Conservation (phyloP, 169 alveolate species). For the Amoebophrya sp. region DNA sequence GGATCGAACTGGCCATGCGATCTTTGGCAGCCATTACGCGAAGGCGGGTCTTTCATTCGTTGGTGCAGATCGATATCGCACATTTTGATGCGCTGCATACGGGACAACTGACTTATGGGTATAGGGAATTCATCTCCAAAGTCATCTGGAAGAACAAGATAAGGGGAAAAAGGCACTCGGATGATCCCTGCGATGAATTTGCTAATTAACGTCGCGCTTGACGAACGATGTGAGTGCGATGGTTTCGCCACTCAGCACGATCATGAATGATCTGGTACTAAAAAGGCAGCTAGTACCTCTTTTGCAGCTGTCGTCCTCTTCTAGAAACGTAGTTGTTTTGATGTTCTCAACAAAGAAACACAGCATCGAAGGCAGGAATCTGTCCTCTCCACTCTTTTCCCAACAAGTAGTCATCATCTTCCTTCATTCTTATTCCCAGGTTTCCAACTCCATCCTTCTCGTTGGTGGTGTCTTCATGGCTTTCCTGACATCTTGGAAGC, state of each 20-base stretch:
- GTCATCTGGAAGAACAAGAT: no score
- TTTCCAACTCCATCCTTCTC: not conserved
- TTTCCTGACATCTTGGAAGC: conserved; percentile 46
- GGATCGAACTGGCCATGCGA: conserved; percentile 3
- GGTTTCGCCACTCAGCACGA: conserved; percentile 34
- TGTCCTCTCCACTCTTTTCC: no score
- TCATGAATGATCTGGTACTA: conserved; percentile 46
- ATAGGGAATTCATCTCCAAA: no score
- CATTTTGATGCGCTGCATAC: conserved; percentile 51
- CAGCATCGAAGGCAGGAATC: no score
- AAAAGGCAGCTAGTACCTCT: no score
- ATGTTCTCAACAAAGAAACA: no score
- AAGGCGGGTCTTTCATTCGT: not conserved
- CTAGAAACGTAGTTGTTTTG: no score
- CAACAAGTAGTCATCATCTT: not conserved
- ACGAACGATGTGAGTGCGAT: conserved; percentile 43
- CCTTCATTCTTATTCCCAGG: not conserved
- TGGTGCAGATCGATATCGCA: conserved; percentile 38
- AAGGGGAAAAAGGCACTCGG: no score
- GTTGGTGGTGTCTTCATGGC: conserved; percentile 52
- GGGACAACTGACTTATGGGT: conserved; percentile 49
- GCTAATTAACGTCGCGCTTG: conserved; percentile 48
- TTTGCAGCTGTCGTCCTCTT: no score
- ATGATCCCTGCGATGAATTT: no score
- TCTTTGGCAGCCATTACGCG: not conserved